phyloP scores from a whole-genome alignment of 1,284 basidiomycete genomes.

The Rhodotorula sp. region DNA sequence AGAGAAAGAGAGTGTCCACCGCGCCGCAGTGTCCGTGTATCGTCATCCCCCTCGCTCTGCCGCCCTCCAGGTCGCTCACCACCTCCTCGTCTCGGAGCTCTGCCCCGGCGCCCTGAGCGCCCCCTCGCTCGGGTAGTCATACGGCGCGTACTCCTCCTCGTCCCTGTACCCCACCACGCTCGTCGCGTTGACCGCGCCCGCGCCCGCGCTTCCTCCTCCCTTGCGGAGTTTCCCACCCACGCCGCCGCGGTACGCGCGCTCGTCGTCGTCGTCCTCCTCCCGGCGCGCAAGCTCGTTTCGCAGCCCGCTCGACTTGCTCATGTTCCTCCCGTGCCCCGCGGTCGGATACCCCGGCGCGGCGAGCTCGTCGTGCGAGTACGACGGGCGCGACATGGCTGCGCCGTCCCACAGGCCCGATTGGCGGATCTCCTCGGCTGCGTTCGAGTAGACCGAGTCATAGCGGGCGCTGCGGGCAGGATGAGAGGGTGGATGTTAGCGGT shows the following conservation, averaged over 20 bases:
- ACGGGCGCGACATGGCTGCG: not conserved
- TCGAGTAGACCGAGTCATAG: conserved; percentile 69
- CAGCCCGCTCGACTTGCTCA: conserved; percentile 4
- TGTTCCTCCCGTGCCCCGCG: not conserved
- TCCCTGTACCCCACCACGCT: conserved; percentile 12
- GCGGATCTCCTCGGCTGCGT: conserved; percentile 58
- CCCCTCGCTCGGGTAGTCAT: conserved; percentile 4
- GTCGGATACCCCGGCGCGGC: not conserved
- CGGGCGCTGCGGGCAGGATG: conserved; percentile 58
- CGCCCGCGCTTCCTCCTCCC: not conserved
- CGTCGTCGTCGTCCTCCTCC: not conserved
- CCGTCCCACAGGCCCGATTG: conserved; percentile 39
- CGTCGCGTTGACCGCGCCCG: not conserved
- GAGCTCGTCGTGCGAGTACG: conserved; percentile 11
- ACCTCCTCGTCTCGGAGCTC: conserved; percentile 11
- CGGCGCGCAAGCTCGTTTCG: conserved; percentile 24
- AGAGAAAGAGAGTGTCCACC: not conserved
- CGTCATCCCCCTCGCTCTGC: not conserved
- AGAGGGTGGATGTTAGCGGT: not conserved
- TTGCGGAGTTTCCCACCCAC: conserved; percentile 1
- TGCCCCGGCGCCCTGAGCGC: not conserved
- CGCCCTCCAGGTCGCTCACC: not conserved
- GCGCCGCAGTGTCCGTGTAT: not conserved
- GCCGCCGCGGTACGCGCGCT: not conserved
- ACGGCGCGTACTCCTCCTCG: not conserved